These are phyloP conservation scores for Blastobotrys terrestris DNA, from an alignment of 805 yeast genomes.

Conservation along the genomic window DNA sequence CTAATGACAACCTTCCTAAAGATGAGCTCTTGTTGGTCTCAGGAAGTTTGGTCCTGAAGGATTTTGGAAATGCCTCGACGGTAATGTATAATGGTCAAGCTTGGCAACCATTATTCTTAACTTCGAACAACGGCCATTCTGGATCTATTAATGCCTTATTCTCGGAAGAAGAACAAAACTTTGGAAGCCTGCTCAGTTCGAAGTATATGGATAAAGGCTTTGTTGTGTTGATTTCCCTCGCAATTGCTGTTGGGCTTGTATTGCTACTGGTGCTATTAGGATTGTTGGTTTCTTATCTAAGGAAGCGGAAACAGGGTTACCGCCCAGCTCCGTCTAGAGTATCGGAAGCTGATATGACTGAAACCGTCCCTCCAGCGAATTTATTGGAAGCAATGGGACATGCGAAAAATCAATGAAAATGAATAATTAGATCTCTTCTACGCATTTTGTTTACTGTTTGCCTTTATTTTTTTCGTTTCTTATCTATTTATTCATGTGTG, in stretches of 20 bases:
- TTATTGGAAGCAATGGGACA: slow-evolving; percentile 41
- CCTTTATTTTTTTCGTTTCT: slow-evolving; percentile 3
- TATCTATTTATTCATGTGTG: slow-evolving; percentile 2
- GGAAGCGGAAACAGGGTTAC: slow-evolving; percentile 37
- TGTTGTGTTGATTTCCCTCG: slow-evolving; percentile 63
- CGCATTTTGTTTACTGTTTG: slow-evolving; percentile 5
- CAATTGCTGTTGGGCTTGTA: slow-evolving; percentile 53
- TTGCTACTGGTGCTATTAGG: slow-evolving; percentile 38
- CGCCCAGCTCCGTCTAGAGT: slow-evolving; percentile 48
- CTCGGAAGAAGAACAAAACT: slow-evolving; percentile 24
- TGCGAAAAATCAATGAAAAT: slow-evolving; percentile 16
- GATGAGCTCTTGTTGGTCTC: slow-evolving; percentile 47
- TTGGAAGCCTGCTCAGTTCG: slow-evolving; percentile 15
- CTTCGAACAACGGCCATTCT: slow-evolving; percentile 24
- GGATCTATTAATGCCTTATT: slow-evolving; percentile 25
- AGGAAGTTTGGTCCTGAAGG: slow-evolving; percentile 46
- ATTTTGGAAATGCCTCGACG: slow-evolving; percentile 51
- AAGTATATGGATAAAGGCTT: slow-evolving; percentile 46
- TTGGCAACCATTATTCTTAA: slow-evolving; percentile 62
- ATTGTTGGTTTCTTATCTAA: slow-evolving; percentile 36
- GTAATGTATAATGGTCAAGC: slow-evolving; percentile 58
- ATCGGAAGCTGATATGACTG: slow-evolving; percentile 55
- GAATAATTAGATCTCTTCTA: neutral
- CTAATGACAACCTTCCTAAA: slow-evolving; percentile 35
- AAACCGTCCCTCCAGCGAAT: slow-evolving; percentile 55